Percentiles rank a stretch among this genome's conserved stretches.
Evolutionary conservation across 192 early-diverging fungal species (phyloP).

Genomic region (Backusella morwellensis): DNA sequence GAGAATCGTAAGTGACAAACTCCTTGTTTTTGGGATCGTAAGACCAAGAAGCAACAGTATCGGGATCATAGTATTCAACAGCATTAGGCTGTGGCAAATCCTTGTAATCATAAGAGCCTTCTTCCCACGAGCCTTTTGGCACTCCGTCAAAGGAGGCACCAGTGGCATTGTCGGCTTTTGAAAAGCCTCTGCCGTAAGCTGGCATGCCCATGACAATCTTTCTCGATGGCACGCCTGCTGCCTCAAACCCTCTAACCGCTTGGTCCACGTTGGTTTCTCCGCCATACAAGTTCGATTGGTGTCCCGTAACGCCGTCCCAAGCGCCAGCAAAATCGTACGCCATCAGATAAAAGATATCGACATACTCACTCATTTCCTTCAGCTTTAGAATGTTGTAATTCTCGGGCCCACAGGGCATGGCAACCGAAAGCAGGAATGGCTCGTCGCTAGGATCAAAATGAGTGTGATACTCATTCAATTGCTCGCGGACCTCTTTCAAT

Average conservation of each 20-base stretch:
- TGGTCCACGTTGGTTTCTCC: slow-evolving; percentile 62
- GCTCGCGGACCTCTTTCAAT: slow-evolving; percentile 66
- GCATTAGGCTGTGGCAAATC: slow-evolving; percentile 63
- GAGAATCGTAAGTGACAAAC: slow-evolving; percentile 84
- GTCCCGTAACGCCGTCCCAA: slow-evolving; percentile 68
- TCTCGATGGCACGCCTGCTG: slow-evolving; percentile 74
- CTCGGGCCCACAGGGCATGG: slow-evolving; percentile 62
- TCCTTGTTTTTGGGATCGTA: slow-evolving; percentile 68
- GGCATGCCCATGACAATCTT: slow-evolving; percentile 92
- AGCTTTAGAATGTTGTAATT: slow-evolving; percentile 66
- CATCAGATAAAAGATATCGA: slow-evolving; percentile 93
- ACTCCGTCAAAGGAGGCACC: slow-evolving; percentile 65
- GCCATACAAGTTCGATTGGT: slow-evolving; percentile 86
- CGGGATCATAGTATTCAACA: slow-evolving; percentile 72
- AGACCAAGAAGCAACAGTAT: slow-evolving; percentile 72
- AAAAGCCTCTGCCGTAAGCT: slow-evolving; percentile 91
- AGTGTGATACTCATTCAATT: slow-evolving; percentile 59
- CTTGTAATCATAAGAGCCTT: slow-evolving; percentile 92
- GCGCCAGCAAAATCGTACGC: slow-evolving; percentile 78
- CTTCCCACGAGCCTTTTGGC: slow-evolving; percentile 85
- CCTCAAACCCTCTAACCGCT: slow-evolving; percentile 71
- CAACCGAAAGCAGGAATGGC: slow-evolving; percentile 61
- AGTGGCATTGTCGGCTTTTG: slow-evolving; percentile 65
- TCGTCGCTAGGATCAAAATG: slow-evolving; percentile 23
- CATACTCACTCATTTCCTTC: slow-evolving; percentile 58